phyloP scores from a whole-genome alignment of 2,329 filamentous ascomycete species.

The Colletotrichum caudatum region DNA sequence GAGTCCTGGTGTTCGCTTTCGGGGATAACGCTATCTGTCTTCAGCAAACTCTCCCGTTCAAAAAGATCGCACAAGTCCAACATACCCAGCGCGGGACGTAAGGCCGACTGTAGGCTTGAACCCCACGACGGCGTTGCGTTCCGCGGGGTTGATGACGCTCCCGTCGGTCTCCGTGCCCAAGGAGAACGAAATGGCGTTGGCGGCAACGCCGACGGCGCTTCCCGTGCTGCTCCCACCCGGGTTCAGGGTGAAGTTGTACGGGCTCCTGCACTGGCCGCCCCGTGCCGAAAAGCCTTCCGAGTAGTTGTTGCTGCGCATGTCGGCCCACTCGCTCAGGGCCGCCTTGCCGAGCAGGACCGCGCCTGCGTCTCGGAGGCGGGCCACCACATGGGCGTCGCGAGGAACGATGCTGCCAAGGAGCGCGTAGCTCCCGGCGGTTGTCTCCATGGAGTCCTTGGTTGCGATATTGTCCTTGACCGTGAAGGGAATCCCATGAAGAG shows the following conservation, averaged over 20 bases:
- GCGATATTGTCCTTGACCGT: constrained; percentile 81
- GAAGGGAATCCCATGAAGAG: constrained; percentile 81
- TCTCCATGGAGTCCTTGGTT: constrained; percentile 77
- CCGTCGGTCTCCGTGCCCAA: constrained; percentile 82
- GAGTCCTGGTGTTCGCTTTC: constrained; percentile 76
- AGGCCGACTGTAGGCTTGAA: constrained; percentile 82
- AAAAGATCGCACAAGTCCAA: neutral
- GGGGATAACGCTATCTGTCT: constrained; percentile 64
- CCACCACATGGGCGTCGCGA: constrained; percentile 74
- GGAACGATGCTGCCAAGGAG: constrained; percentile 75
- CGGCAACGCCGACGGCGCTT: constrained; percentile 72
- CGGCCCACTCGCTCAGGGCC: constrained; percentile 79
- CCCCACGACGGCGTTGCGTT: constrained; percentile 76
- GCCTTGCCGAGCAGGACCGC: constrained; percentile 79
- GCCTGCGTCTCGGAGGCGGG: constrained; percentile 71
- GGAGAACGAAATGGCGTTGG: constrained; percentile 72
- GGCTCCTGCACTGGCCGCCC: constrained; percentile 72
- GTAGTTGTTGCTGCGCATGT: constrained; percentile 76
- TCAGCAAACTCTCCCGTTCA: neutral
- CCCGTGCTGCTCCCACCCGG: constrained; percentile 78
- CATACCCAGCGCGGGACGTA: constrained; percentile 68
- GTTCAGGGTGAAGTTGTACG: constrained; percentile 77
- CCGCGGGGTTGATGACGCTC: constrained; percentile 78
- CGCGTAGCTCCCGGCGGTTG: constrained; percentile 77
- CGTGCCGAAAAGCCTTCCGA: constrained; percentile 75